Conservation (phyloP, 306 rosid species). For the Gastrolobium bilobum region DNA sequence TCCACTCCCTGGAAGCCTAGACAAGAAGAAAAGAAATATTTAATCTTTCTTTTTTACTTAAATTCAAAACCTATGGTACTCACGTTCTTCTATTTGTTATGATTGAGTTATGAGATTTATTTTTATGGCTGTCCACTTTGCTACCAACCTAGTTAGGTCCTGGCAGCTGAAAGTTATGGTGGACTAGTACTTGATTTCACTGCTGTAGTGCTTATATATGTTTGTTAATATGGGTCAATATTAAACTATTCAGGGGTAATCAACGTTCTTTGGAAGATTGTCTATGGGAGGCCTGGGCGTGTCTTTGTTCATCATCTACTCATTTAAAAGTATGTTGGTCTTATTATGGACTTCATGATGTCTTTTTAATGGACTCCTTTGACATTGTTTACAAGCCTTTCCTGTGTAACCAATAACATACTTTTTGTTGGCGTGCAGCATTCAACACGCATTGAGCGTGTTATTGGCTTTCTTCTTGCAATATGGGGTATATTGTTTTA, state of each 20-base stretch:
- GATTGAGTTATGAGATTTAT: constrained; percentile 10
- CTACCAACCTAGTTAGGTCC: constrained; percentile 1
- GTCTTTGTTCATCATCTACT: constrained; percentile 86
- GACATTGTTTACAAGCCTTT: constrained; percentile 42
- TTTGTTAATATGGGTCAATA: constrained; percentile 49
- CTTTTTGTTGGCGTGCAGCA: constrained; percentile 66
- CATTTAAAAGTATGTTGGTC: constrained; percentile 74
- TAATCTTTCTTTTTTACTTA: not conserved
- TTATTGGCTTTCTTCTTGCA: constrained; percentile 89
- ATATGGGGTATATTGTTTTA: constrained; percentile 98
- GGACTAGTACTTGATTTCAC: constrained; percentile 36
- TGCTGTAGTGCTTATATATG: constrained; percentile 45
- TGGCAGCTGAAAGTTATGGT: constrained; percentile 18
- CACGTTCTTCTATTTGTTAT: constrained; percentile 1
- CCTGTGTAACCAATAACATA: constrained; percentile 15
- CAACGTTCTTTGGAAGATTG: constrained; percentile 87
- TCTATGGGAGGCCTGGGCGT: constrained; percentile 99
- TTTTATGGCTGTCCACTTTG: constrained; percentile 37
- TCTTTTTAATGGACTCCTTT: constrained; percentile 22
- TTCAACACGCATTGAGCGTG: constrained; percentile 90
- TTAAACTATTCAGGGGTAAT: constrained; percentile 58
- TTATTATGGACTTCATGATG: constrained; percentile 44
- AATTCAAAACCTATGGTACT: not conserved
- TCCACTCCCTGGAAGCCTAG: not conserved
- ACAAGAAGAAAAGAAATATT: not conserved